These are phyloP conservation scores for Backusella tuberculispora DNA, from an alignment of 192 early-diverging fungal species.

Conservation along the genomic window DNA sequence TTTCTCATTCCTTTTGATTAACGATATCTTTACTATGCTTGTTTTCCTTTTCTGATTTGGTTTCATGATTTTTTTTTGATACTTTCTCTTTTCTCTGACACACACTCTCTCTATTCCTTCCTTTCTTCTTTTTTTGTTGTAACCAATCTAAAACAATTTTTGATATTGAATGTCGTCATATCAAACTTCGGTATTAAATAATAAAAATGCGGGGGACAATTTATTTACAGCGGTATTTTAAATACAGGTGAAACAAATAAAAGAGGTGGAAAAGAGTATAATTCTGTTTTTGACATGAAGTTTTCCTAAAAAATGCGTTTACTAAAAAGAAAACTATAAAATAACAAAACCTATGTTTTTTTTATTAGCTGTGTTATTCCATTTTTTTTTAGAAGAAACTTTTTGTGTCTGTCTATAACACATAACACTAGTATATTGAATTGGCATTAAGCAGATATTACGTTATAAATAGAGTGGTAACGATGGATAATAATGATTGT, in stretches of 20 bases:
- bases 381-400: not conserved
- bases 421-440: not conserved
- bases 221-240: not conserved
- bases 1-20: slow-evolving; percentile 49
- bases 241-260: not conserved
- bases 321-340: not conserved
- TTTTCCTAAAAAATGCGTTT: not conserved
- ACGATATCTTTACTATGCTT: slow-evolving; percentile 8
- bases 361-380: not conserved
- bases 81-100: no score
- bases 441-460: not conserved
- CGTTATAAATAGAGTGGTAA: not conserved
- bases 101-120: no score
- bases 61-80: no score
- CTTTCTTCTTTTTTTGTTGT: no score
- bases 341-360: no score
- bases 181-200: no score
- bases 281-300: not conserved
- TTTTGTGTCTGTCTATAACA: no score
- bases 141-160: no score
- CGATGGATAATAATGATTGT: not conserved
- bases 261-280: not conserved
- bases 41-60: no score
- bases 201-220: no score
- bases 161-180: no score